Conservation (phyloP, 148 eudicot genomes). For the Fagopyrum tataricum region DNA sequence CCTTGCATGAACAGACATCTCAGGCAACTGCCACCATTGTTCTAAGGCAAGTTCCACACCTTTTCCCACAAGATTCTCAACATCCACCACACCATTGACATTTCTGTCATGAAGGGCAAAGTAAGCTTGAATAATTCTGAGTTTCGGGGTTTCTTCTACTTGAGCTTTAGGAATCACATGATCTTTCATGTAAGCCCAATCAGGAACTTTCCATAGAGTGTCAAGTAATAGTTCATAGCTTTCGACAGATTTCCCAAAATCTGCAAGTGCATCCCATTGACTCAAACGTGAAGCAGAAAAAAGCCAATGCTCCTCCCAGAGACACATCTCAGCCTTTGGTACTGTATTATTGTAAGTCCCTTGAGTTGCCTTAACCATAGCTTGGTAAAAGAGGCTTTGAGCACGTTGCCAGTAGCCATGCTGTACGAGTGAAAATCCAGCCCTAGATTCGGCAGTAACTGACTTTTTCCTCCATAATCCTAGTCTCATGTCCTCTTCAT, state of each 20-base stretch:
- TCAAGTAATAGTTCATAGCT: conserved; percentile 86
- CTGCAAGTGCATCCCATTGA: conserved; percentile 93
- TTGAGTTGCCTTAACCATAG: conserved; percentile 97
- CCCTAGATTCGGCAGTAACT: conserved; percentile 82
- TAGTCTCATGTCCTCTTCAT: conserved; percentile 99
- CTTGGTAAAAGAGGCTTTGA: conserved; percentile 92
- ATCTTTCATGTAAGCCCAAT: conserved; percentile 89
- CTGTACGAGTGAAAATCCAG: conserved; percentile 97
- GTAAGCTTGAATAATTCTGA: conserved; percentile 86
- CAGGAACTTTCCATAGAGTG: conserved; percentile 96
- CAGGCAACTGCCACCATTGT: conserved; percentile 99
- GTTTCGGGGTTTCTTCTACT: conserved; percentile 96
- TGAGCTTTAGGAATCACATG: conserved; percentile 92
- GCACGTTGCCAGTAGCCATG: conserved; percentile 99
- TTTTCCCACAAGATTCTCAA: conserved; percentile 80
- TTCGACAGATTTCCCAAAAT: conserved; percentile 86
- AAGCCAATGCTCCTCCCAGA: conserved; percentile 99
- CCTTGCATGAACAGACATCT: conserved; percentile 91
- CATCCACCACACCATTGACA: conserved; percentile 75
- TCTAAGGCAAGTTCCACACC: conserved; percentile 93
- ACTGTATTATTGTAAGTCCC: conserved; percentile 93
- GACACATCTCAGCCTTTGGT: conserved; percentile 99
- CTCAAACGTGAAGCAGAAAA: conserved; percentile 88
- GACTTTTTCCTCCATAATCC: conserved; percentile 97
- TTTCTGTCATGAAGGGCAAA: conserved; percentile 94